Evolutionary conservation across 768 basidiomycete species (phyloP).

Genomic region (Pulveroboletus frians): DNA sequence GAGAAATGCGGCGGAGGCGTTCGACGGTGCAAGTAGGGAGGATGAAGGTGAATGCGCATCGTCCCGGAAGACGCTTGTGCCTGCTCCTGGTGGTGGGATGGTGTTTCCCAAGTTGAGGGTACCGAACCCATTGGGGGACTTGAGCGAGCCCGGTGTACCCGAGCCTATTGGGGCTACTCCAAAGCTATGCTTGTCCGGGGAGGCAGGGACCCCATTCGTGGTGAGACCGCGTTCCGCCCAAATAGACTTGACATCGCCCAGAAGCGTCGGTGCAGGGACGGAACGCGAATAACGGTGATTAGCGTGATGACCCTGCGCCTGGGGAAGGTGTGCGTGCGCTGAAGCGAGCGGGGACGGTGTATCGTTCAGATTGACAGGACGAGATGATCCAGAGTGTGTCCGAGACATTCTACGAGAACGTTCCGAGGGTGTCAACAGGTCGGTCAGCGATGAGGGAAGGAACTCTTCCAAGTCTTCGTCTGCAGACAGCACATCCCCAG

Average conservation of each 20-base stretch:
- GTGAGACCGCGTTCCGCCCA: conserved; percentile 60
- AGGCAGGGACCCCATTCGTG: conserved; percentile 30
- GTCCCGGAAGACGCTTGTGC: conserved; percentile 30
- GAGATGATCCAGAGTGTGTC: conserved; percentile 47
- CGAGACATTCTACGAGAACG: conserved; percentile 76
- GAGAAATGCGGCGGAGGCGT: conserved; percentile 79
- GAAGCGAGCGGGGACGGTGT: conserved; percentile 14
- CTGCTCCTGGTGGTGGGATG: conserved; percentile 8
- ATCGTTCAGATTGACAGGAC: conserved; percentile 20
- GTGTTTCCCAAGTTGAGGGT: conserved; percentile 12
- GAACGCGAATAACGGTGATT: conserved; percentile 76
- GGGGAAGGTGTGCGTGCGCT: conserved; percentile 11
- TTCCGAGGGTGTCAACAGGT: conserved; percentile 87
- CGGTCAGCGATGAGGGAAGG: conserved; percentile 81
- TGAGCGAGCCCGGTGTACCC: conserved; percentile 51
- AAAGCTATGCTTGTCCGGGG: conserved; percentile 32
- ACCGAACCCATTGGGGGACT: conserved; percentile 39
- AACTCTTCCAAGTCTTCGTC: conserved; percentile 87
- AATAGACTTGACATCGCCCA: conserved; percentile 73
- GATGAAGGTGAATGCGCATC: conserved; percentile 30
- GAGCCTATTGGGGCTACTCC: conserved; percentile 23
- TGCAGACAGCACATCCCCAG: conserved; percentile 31
- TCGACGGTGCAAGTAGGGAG: conserved; percentile 54
- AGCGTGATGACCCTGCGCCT: conserved; percentile 20
- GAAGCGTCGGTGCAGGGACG: conserved; percentile 70